Percentiles rank a stretch among this genome's conserved stretches.
These are phyloP conservation scores for Corymbia citriodora DNA, from an alignment of 441 rosid genomes.

Conservation along the genomic window DNA sequence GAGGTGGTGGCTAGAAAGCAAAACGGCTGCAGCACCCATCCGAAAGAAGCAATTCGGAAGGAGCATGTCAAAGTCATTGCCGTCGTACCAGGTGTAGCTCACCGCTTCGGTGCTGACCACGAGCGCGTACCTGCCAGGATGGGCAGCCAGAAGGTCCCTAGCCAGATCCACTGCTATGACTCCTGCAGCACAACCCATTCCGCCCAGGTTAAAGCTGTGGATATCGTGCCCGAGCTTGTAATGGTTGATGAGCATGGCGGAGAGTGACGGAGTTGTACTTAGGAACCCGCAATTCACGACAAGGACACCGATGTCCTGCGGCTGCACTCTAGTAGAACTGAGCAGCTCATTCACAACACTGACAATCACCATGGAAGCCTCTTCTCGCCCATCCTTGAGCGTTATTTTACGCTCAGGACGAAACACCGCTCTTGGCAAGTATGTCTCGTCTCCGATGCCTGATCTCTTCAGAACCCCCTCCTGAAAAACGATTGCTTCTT, in stretches of 20 bases:
- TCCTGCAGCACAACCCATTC: constrained; percentile 75
- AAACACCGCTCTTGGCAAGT: constrained; percentile 50
- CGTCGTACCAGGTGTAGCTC: constrained; percentile 53
- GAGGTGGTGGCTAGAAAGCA: constrained; percentile 49
- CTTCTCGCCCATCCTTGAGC: constrained; percentile 55
- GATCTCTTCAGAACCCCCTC: constrained; percentile 36
- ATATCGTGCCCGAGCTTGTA: constrained; percentile 57
- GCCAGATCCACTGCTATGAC: constrained; percentile 60
- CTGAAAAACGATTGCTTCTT: constrained; percentile 44
- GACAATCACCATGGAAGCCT: constrained; percentile 56
- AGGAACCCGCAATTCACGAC: constrained; percentile 65
- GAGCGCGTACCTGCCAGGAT: constrained; percentile 51
- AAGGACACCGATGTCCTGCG: constrained; percentile 44
- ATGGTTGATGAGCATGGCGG: constrained; percentile 66
- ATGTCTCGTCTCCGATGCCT: constrained; percentile 64
- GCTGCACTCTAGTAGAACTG: constrained; percentile 36
- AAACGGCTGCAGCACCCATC: constrained; percentile 69
- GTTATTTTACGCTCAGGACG: constrained; percentile 27
- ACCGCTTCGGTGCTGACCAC: constrained; percentile 63
- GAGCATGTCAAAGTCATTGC: constrained; percentile 46
- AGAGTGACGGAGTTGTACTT: constrained; percentile 59
- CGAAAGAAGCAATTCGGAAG: constrained; percentile 65
- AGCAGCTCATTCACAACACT: constrained; percentile 60
- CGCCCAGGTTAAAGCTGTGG: constrained; percentile 66
- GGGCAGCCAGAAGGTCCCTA: constrained; percentile 49